Evolutionary conservation across 495 filamentous ascomycete genomes (phyloP).

Genomic region (Clavariopsis aquatica): DNA sequence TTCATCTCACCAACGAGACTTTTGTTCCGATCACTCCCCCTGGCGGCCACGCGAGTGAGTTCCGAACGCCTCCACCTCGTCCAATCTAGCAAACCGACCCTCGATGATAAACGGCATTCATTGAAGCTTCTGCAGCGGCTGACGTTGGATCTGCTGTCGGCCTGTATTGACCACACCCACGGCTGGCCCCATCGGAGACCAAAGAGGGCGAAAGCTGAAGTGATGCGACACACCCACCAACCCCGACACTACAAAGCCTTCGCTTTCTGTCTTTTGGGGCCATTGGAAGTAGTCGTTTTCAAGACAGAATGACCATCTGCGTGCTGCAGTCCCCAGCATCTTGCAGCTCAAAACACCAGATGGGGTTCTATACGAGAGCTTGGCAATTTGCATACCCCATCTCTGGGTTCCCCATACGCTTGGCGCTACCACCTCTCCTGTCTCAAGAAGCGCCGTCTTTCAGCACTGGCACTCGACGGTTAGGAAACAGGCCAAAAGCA

Average conservation of each 20-base stretch:
- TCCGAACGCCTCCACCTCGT: slow-evolving; percentile 7
- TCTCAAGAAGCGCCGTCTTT: slow-evolving; percentile 30
- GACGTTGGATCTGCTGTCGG: slow-evolving; percentile 27
- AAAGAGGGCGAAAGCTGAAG: slow-evolving; percentile 1
- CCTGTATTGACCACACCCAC: background rate
- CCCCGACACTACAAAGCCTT: background rate
- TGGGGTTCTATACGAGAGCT: slow-evolving; percentile 1
- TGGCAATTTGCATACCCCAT: slow-evolving; percentile 7
- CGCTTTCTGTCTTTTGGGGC: background rate
- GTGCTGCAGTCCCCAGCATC: slow-evolving; percentile 17
- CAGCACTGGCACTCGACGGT: slow-evolving; percentile 13
- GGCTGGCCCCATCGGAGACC: background rate
- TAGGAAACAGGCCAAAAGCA: slow-evolving; percentile 2
- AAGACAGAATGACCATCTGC: slow-evolving; percentile 3
- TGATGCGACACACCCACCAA: background rate
- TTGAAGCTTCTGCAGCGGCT: slow-evolving; percentile 20
- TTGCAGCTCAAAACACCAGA: slow-evolving; percentile 16
- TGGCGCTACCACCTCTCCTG: slow-evolving; percentile 2
- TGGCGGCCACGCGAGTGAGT: slow-evolving; percentile 22
- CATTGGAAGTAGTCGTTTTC: background rate
- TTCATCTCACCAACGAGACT: background rate
- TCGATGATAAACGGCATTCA: slow-evolving; percentile 3
- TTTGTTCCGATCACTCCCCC: slow-evolving; percentile 14
- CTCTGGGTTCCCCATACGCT: slow-evolving; percentile 1
- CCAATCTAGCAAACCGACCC: slow-evolving; percentile 1